phyloP scores from a whole-genome alignment of 1,284 basidiomycete species.

The Heterobasidion irregulare region DNA sequence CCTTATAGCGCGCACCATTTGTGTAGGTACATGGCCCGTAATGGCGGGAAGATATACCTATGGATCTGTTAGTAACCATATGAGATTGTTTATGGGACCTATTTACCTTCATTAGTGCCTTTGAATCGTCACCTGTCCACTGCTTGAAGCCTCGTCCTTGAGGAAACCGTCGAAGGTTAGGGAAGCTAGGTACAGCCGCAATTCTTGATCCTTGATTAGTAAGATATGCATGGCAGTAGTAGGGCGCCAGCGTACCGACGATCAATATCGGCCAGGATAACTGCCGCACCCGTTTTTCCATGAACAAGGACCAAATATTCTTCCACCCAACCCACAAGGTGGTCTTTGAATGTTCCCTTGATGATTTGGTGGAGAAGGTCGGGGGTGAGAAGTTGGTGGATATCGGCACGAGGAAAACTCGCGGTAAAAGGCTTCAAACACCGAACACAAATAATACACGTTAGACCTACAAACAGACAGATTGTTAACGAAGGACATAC shows the following conservation, averaged over 20 bases:
- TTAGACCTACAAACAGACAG: not conserved
- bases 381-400: slow-evolving; percentile 24
- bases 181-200: slow-evolving; percentile 6
- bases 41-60: slow-evolving; percentile 16
- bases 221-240: not conserved
- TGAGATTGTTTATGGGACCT: not conserved
- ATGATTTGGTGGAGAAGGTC: slow-evolving; percentile 32
- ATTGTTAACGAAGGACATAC: not conserved
- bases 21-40: slow-evolving; percentile 6
- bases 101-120: slow-evolving; percentile 11
- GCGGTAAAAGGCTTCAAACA: slow-evolving; percentile 24
- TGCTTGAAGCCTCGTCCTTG: slow-evolving; percentile 14
- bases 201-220: slow-evolving; percentile 1
- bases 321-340: slow-evolving; percentile 26
- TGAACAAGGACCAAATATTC: slow-evolving; percentile 19
- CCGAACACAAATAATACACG: too few relatives aligned
- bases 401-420: slow-evolving; percentile 24
- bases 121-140: slow-evolving; percentile 16
- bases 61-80: not conserved
- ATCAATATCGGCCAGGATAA: slow-evolving; percentile 21
- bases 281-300: slow-evolving; percentile 6
- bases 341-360: slow-evolving; percentile 31
- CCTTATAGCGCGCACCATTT: slow-evolving; percentile 9
- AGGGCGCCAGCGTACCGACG: not conserved
- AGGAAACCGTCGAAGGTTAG: slow-evolving; percentile 5